Conservation (phyloP, 2,329 filamentous ascomycete genomes). For the Monosporascus sp. region DNA sequence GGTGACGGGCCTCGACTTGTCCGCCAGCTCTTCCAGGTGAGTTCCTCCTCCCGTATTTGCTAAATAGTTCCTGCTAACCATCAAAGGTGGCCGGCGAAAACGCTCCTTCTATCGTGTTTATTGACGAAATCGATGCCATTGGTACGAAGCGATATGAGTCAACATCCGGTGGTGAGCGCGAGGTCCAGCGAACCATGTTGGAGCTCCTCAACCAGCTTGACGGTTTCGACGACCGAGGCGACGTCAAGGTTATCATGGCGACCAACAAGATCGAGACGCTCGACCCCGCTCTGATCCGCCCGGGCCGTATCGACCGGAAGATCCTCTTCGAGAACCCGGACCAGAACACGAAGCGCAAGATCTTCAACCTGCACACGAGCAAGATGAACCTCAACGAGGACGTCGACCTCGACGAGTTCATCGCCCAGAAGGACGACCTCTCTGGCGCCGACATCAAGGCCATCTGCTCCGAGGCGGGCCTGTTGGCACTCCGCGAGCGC, state of each 20-base stretch:
- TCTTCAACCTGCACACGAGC: constrained; percentile 94
- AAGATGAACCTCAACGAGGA: constrained; percentile 98
- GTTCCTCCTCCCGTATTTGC: constrained; percentile 9
- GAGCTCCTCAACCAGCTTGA: constrained; percentile 97
- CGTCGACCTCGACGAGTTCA: constrained; percentile 98
- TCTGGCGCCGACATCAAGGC: constrained; percentile 98
- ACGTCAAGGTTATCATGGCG: constrained; percentile 99
- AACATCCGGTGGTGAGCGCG: constrained; percentile 91
- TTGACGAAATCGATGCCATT: constrained; percentile 98
- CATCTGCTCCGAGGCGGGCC: constrained; percentile 93
- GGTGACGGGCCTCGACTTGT: constrained; percentile 93
- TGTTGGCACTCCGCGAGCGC: constrained; percentile 89
- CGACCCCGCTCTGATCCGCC: constrained; percentile 91
- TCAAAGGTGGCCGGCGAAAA: constrained; percentile 84
- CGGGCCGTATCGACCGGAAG: constrained; percentile 97
- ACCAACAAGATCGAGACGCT: constrained; percentile 99
- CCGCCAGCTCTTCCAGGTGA: constrained; percentile 85
- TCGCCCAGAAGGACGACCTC: constrained; percentile 95
- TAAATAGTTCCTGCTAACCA: constrained; percentile 15
- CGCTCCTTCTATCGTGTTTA: constrained; percentile 95
- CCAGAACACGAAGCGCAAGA: constrained; percentile 94
- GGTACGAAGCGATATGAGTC: constrained; percentile 98
- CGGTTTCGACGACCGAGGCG: constrained; percentile 96
- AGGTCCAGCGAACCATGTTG: constrained; percentile 97
- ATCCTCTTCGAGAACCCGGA: constrained; percentile 68